Conservation (phyloP, 208 protist species). For the Crithidia sp. region DNA sequence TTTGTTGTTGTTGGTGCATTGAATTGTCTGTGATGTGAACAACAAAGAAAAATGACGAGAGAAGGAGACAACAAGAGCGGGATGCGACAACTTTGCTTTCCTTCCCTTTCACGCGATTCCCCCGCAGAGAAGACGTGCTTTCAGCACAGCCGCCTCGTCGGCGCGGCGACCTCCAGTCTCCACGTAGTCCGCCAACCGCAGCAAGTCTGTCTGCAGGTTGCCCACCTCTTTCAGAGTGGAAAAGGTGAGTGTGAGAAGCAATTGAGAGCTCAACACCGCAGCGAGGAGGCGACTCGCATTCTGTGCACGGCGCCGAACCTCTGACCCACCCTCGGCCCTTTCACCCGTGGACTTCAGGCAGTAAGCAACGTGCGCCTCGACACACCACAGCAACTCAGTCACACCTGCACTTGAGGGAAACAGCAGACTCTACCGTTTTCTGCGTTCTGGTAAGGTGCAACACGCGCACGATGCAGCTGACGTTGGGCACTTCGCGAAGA, state of each 20-base stretch:
- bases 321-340: neutral
- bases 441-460: neutral
- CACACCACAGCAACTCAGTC: slow-evolving; percentile 3
- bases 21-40: no score
- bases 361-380: neutral
- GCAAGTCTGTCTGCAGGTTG: neutral
- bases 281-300: slow-evolving; percentile 14
- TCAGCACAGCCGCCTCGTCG: slow-evolving; percentile 10
- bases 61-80: neutral
- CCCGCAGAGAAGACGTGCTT: slow-evolving; percentile 7
- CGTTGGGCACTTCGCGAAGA: neutral
- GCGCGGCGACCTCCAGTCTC: neutral
- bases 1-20: no score
- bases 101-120: slow-evolving; percentile 1
- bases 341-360: neutral
- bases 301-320: neutral
- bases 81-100: neutral
- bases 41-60: neutral
- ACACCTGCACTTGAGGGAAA: slow-evolving; percentile 16
- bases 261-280: slow-evolving; percentile 12
- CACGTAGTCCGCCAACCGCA: slow-evolving; percentile 7
- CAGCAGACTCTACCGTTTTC: slow-evolving; percentile 1
- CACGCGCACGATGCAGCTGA: slow-evolving; percentile 14
- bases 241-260: slow-evolving; percentile 6
- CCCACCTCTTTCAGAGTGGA: neutral